These are phyloP conservation scores for Hippophae rhamnoides DNA, from an alignment of 306 rosid species.

Conservation along the genomic window DNA sequence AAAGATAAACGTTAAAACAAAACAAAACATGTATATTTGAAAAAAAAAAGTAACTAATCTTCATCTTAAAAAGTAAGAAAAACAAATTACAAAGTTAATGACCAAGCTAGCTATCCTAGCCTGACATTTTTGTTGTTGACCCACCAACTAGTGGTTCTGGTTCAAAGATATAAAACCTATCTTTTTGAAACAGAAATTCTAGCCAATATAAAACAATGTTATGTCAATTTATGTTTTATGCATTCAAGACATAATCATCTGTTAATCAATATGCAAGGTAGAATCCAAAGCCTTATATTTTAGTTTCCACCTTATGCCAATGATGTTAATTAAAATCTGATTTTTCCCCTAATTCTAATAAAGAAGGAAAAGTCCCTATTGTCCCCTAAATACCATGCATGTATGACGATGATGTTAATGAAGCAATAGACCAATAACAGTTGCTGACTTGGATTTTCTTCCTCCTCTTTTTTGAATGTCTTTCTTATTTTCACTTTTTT, in stretches of 20 bases:
- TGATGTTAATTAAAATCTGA: constrained; percentile 33
- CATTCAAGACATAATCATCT: constrained; percentile 45
- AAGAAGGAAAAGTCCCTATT: constrained; percentile 12
- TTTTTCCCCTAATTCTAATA: constrained; percentile 37
- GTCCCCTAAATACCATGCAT: constrained; percentile 20
- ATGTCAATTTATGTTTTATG: constrained; percentile 78
- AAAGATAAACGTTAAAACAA: constrained; percentile 31
- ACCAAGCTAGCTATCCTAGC: constrained; percentile 62
- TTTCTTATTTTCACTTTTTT: constrained; percentile 13
- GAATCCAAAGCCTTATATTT: constrained; percentile 74
- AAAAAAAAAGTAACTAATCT: constrained; percentile 31
- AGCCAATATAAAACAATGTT: constrained; percentile 39
- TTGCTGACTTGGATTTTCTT: no score
- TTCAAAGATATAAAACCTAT: constrained; percentile 66
- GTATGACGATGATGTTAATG: constrained; percentile 28
- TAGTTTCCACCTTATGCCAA: constrained; percentile 37
- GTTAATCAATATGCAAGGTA: constrained; percentile 43
- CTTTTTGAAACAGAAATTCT: constrained; percentile 44
- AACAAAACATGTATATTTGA: constrained; percentile 22
- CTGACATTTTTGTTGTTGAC: constrained; percentile 35
- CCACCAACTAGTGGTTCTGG: constrained; percentile 27
- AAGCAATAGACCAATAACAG: background rate
- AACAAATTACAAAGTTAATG: constrained; percentile 36
- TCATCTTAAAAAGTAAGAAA: constrained; percentile 25
- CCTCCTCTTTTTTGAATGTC: background rate